A percentile compares a stretch with the other conserved stretches of the same genome.
These are phyloP conservation scores for Diddensiella transvaalensis DNA, from an alignment of 805 yeast genomes.

Conservation along the genomic window DNA sequence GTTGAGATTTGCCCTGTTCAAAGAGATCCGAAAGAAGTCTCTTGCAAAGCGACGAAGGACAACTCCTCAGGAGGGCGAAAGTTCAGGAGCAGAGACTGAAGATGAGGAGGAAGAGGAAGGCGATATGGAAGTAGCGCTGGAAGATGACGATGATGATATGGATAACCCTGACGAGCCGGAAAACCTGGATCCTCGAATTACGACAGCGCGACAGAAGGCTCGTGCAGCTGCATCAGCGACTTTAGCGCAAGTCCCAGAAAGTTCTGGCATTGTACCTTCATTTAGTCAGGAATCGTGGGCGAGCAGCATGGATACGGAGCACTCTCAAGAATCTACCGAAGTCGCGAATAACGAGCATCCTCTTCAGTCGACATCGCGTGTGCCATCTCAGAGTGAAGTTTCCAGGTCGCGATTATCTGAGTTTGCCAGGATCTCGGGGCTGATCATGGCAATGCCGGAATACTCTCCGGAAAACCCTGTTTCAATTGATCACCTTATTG, in stretches of 20 bases:
- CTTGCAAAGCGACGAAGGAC: constrained; percentile 33
- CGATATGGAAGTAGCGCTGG: constrained; percentile 35
- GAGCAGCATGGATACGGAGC: constrained; percentile 8
- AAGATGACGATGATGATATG: constrained; percentile 56
- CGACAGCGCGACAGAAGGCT: constrained; percentile 28
- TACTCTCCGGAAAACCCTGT: constrained; percentile 42
- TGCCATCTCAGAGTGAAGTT: constrained; percentile 36
- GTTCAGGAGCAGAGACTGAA: constrained; percentile 41
- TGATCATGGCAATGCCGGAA: constrained; percentile 42
- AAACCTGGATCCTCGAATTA: constrained; percentile 41
- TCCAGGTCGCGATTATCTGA: constrained; percentile 49
- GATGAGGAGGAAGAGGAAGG: constrained; percentile 43
- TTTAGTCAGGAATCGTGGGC: constrained; percentile 23
- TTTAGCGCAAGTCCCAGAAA: background rate
- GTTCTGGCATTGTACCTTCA: constrained; percentile 4
- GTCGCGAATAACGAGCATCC: background rate
- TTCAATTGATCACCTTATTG: constrained; percentile 37
- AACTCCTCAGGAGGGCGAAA: constrained; percentile 30
- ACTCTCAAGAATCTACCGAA: constrained; percentile 8
- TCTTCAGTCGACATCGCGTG: constrained; percentile 19
- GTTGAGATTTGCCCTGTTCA: constrained; percentile 80
- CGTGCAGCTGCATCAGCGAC: background rate
- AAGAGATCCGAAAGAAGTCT: constrained; percentile 53
- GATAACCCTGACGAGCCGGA: constrained; percentile 55
- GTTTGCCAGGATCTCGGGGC: constrained; percentile 47